A percentile compares a stretch with the other conserved stretches of the same genome.
Conservation (phyloP, 176 grass and related monocot species). For the Oryza rufipogon region DNA sequence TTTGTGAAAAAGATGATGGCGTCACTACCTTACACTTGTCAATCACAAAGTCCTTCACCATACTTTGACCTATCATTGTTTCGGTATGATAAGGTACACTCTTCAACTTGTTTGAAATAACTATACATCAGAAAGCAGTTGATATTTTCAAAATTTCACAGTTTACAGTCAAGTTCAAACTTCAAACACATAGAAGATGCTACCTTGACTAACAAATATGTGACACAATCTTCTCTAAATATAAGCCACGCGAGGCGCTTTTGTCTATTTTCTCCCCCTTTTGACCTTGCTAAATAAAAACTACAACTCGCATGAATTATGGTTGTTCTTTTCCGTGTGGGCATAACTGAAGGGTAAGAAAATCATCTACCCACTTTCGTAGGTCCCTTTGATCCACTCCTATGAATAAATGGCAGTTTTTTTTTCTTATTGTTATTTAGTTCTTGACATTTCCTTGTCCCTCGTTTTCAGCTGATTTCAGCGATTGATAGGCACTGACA, state of each 20-base stretch:
- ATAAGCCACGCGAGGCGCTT: not conserved
- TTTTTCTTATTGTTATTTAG: slow-evolving; percentile 14
- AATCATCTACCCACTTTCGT: not conserved
- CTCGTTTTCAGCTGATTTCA: slow-evolving; percentile 79
- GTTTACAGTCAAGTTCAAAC: not conserved
- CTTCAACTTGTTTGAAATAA: slow-evolving; percentile 26
- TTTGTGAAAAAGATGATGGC: slow-evolving; percentile 95
- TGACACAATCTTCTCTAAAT: not conserved
- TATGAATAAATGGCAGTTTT: not conserved
- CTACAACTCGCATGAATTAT: not conserved
- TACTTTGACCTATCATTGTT: slow-evolving; percentile 96
- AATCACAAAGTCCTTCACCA: slow-evolving; percentile 94
- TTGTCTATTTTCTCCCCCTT: not conserved
- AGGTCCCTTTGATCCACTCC: not conserved
- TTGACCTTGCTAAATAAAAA: not conserved
- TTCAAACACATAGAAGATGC: not conserved
- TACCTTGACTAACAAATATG: not conserved
- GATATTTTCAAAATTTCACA: not conserved
- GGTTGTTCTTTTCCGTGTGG: not conserved
- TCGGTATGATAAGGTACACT: slow-evolving; percentile 94
- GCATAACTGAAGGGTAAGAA: not conserved
- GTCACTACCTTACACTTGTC: slow-evolving; percentile 84
- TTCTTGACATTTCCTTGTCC: not conserved
- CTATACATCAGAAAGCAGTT: slow-evolving; percentile 13
- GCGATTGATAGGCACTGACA: slow-evolving; percentile 81